Evolutionary conservation across 768 basidiomycete genomes (phyloP).

Genomic region (Steccherinum ochraceum): DNA sequence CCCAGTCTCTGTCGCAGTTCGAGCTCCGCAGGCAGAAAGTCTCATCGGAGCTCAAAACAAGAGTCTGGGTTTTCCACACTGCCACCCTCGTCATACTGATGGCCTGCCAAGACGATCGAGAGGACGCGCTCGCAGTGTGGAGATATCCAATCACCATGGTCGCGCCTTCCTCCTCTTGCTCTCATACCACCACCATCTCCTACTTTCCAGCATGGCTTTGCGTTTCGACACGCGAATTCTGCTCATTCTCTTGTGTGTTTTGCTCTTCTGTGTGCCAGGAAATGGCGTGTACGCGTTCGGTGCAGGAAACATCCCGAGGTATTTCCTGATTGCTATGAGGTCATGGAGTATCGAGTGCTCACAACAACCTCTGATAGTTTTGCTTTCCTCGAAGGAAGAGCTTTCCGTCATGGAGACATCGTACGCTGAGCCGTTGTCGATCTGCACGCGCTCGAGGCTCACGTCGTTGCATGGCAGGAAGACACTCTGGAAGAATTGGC

Average conservation of each 20-base stretch:
- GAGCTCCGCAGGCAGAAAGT: background rate
- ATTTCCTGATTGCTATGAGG: slow-evolving; percentile 2
- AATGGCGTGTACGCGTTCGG: slow-evolving; percentile 69
- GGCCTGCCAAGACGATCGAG: too few relatives aligned
- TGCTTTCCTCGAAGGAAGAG: slow-evolving; percentile 81
- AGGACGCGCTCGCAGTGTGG: too few relatives aligned
- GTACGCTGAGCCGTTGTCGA: slow-evolving; percentile 24
- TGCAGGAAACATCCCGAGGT: slow-evolving; percentile 78
- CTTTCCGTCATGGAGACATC: slow-evolving; percentile 89
- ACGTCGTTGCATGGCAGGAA: slow-evolving; percentile 46
- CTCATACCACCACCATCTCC: background rate
- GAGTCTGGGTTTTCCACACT: background rate
- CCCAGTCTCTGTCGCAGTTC: slow-evolving; percentile 5
- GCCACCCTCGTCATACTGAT: background rate
- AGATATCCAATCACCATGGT: too few relatives aligned
- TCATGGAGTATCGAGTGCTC: background rate
- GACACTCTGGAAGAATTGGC: slow-evolving; percentile 56
- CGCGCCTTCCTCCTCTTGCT: background rate
- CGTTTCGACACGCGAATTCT: background rate
- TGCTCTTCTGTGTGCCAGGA: slow-evolving; percentile 48
- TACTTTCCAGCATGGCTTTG: background rate
- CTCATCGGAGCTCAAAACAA: background rate
- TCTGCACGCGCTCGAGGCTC: slow-evolving; percentile 4
- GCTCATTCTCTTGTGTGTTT: slow-evolving; percentile 12
- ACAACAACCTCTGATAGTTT: slow-evolving; percentile 44